These are phyloP conservation scores for Podosphaera xanthii DNA, from an alignment of 2,329 filamentous ascomycete genomes.

Conservation along the genomic window DNA sequence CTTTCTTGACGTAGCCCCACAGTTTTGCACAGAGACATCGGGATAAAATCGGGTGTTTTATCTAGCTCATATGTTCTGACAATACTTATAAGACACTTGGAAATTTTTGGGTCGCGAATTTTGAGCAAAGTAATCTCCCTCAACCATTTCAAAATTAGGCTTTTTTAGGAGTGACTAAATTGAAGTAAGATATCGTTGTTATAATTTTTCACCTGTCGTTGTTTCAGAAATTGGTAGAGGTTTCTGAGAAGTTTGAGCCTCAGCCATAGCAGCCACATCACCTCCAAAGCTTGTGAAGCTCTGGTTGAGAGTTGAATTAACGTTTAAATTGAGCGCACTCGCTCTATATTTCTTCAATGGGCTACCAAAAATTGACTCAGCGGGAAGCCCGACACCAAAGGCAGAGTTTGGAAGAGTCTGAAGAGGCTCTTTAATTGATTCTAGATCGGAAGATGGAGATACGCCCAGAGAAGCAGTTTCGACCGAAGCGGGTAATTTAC, in stretches of 20 bases:
- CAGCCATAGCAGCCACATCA: background rate
- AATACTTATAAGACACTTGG: too few species aligned
- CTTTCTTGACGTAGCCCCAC: too few species aligned
- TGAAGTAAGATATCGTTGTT: background rate
- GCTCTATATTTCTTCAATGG: conserved; percentile 56
- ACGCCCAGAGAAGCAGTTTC: conserved; percentile 20
- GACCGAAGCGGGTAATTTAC: conserved; percentile 24
- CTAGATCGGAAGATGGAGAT: conserved; percentile 21
- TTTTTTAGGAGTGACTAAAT: background rate
- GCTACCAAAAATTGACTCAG: conserved; percentile 34
- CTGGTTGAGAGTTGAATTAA: conserved; percentile 16
- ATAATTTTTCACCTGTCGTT: background rate
- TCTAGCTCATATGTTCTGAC: too few species aligned
- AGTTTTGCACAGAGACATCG: too few species aligned
- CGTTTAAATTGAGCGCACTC: conserved; percentile 28
- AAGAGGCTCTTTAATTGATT: conserved; percentile 15
- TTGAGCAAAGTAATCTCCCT: background rate
- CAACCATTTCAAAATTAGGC: background rate
- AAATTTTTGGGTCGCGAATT: too few species aligned
- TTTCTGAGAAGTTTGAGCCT: background rate
- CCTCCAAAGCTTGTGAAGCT: conserved; percentile 9
- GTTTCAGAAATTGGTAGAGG: background rate
- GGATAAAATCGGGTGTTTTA: too few species aligned
- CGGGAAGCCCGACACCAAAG: conserved; percentile 22
- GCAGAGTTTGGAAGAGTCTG: conserved; percentile 16